Evolutionary conservation across 345 rosid genomes (phyloP), one percentile per base, ranked within the genome.

Genomic region (Cardamine resedifolia): DNA sequence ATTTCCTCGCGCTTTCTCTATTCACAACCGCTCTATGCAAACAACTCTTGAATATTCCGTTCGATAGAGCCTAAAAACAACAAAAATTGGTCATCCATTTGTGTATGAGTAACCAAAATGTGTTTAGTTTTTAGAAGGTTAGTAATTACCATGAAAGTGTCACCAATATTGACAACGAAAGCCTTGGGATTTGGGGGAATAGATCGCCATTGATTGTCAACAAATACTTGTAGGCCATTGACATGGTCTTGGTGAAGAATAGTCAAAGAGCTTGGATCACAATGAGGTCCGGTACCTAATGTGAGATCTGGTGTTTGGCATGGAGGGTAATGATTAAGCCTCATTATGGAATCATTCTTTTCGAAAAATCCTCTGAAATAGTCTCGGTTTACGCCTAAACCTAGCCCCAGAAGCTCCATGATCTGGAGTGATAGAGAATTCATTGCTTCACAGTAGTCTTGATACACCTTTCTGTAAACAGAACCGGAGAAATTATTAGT

Each of bases 231-330:
- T 64, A 96, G 98, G 34, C 99, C 99, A 20, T 85, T 94, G 33
- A 96, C 96, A 74, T 83, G 87, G 71, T 88, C 99, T 76, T 96
- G 99, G 73, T 96, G 99, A 33, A 96, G 98, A 69, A 96, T 96
- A 47, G 99, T 96, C 78, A 96, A 78, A 57, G 99, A 96, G 38
- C 98, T 90, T 34, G 99, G 99, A 78, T 96, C 99, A 39, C 99
- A 90, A 72, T 96, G 99, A 82, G 99, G 99, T 3, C 99, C 99
- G 15, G 99, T 96, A 66, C 99, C 98, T 60, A 96, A 78, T 7
- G 98, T 90, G 18, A 85, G 89, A 60, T 96, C 96, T 30, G 99
- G 98, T 80, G 86, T 90, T 77, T 85, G 97, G 80, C 99, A 96
- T 9, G 91, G 94, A 3, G 99, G 98, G 38, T 96, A 96, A 82